Base-by-base conservation (phyloP, 2,329 filamentous ascomycete species). In the Diplodia intermedia region DNA sequence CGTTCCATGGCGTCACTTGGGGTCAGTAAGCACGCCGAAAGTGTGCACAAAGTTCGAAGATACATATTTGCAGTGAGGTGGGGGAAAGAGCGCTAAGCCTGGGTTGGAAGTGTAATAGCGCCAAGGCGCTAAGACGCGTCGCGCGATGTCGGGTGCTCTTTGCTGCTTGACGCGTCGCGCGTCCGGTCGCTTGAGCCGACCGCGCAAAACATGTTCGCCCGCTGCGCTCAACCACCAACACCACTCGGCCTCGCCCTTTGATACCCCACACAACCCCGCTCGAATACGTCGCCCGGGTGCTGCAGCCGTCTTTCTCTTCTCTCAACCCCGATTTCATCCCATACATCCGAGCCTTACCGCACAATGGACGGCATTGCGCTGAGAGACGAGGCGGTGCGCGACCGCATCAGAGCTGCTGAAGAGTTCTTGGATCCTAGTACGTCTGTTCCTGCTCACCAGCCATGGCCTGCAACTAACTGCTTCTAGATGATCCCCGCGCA, bases 391-490 rank as follows among this genome's bases (percentile, higher is more conserved):
- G 92, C 90, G 72, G 89, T 90, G 74, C 87, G 89, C 74, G 90
- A 96, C 82, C 92, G 93, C 75, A 88, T 97, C 79, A 91, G 93
- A 74, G 88, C 91, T 71, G 93, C 93, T n/a, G 87, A 91, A 74
- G 94, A 97, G 79, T 97, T 98, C 76, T 88, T 98, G 53, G 94
- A 97, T 83, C 94, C 94, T 70, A 90, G 93, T 97, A 86, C 75
- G 90, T 80, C 54, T 36, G 49, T 2, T 9, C 2, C 4, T 40
- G 6, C 31, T 40, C 20, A 43, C 23, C 14, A 15, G n/a, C 1
- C 7, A 29, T 23, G 11, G 23, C 8, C 47, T 20, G 50, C 66
- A 40, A 66, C 76, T 80, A 70, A 80, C 70, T 50, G 55, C 49
- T 50, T 20, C 29, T 69, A 89, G 86, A 80, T 72, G 86, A 89